Conservation (phyloP, 306 rosid genomes). For the Notholithocarpus densiflorus region DNA sequence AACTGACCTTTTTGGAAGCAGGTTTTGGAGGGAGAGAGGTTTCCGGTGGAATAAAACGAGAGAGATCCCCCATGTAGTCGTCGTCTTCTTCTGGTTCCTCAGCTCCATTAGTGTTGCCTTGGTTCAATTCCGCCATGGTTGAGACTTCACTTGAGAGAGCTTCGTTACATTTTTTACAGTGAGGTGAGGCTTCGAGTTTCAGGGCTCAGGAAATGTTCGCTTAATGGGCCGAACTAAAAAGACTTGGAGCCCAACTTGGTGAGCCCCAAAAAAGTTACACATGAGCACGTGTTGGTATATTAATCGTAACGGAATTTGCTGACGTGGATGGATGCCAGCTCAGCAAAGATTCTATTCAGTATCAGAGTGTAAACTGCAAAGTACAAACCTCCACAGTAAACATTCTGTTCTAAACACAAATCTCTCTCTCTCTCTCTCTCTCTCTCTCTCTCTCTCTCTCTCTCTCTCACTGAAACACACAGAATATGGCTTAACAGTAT, state of each 20-base stretch:
- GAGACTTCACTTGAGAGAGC: not conserved
- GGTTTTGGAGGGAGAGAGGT: slow-evolving; percentile 33
- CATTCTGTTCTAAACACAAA: slow-evolving; percentile 5
- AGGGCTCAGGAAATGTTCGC: no score
- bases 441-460: slow-evolving; percentile 21
- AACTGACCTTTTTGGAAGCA: slow-evolving; percentile 38
- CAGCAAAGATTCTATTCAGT: not conserved
- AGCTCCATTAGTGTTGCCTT: slow-evolving; percentile 16
- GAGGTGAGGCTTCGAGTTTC: no score
- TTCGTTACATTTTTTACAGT: no score
- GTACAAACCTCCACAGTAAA: not conserved
- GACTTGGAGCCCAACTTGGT: no score
- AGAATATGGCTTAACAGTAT: not conserved
- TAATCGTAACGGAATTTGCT: slow-evolving; percentile 6
- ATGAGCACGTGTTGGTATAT: no score
- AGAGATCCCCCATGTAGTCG: slow-evolving; percentile 83
- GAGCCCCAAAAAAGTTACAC: no score
- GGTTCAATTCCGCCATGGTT: slow-evolving; percentile 56
- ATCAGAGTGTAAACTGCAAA: not conserved
- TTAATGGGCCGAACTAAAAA: no score
- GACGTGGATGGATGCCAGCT: slow-evolving; percentile 23
- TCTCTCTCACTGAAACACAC: not conserved
- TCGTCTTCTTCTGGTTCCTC: slow-evolving; percentile 26
- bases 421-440: slow-evolving; percentile 21
- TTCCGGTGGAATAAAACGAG: slow-evolving; percentile 58